These are phyloP conservation scores for Leccinum fallax DNA, from an alignment of 1,284 basidiomycete genomes.

Conservation along the genomic window DNA sequence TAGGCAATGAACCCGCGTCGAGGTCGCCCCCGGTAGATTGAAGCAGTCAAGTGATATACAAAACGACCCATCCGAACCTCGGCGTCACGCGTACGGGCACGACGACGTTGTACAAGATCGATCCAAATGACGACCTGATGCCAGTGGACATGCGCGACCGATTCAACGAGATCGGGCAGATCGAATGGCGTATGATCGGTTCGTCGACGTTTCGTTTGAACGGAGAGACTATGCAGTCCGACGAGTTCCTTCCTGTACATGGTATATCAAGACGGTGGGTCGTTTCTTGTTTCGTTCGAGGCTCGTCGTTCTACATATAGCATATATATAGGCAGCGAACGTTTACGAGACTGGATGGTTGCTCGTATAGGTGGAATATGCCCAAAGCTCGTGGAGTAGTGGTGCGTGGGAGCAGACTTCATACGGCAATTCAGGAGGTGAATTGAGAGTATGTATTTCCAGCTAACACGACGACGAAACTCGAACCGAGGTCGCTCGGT, in stretches of 20 bases:
- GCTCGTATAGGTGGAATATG: not conserved
- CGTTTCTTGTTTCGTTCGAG: constrained; percentile 4
- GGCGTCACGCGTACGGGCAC: constrained; percentile 12
- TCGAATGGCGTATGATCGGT: constrained; percentile 29
- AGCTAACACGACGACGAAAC: constrained; percentile 27
- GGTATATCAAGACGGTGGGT: constrained; percentile 28
- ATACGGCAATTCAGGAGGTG: too few species aligned
- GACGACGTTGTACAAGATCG: constrained; percentile 31
- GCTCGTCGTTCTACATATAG: too few species aligned
- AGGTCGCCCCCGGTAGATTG: too few species aligned
- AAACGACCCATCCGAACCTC: constrained; percentile 24
- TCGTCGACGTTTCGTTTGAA: constrained; percentile 27
- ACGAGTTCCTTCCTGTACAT: constrained; percentile 29
- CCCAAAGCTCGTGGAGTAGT: too few species aligned
- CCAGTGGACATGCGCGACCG: constrained; percentile 30
- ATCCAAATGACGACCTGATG: constrained; percentile 23
- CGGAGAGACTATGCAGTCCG: constrained; percentile 23
- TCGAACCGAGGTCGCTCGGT: constrained; percentile 32
- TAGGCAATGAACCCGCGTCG: too few species aligned
- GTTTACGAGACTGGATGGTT: too few species aligned
- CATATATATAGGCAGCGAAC: too few species aligned
- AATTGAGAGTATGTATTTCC: constrained; percentile 35
- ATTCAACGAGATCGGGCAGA: constrained; percentile 27
- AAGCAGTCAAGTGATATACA: constrained; percentile 33
- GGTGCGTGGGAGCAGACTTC: too few species aligned